Percentiles rank a stretch among this genome's conserved stretches.
phyloP scores from a whole-genome alignment of 305 asterid species.

The Fraxinus nigra region DNA sequence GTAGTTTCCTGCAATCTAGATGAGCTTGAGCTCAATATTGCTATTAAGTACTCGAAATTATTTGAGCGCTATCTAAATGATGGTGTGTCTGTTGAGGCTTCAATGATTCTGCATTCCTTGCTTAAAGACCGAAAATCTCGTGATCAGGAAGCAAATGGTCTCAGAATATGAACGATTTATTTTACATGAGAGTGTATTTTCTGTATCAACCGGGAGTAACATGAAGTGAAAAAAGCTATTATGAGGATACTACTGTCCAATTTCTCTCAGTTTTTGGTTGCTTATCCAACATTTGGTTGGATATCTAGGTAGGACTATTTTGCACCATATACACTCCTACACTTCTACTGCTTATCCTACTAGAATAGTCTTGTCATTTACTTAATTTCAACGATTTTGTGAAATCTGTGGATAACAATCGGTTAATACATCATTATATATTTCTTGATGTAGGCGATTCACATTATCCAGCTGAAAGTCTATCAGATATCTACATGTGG shows the following conservation, averaged over 20 bases:
- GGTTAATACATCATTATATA: background rate
- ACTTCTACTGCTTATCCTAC: background rate
- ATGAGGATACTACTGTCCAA: background rate
- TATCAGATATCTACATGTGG: background rate
- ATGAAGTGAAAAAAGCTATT: background rate
- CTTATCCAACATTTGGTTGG: background rate
- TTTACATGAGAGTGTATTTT: background rate
- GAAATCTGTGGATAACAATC: background rate
- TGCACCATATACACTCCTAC: background rate
- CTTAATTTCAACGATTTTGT: background rate
- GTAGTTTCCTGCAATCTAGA: constrained; percentile 40
- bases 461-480: background rate
- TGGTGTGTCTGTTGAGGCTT: constrained; percentile 48
- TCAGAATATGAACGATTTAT: constrained; percentile 12
- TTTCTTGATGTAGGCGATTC: constrained; percentile 14
- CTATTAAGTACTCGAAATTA: constrained; percentile 48
- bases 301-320: constrained; percentile 6
- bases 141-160: constrained; percentile 20
- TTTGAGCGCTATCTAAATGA: constrained; percentile 47
- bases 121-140: constrained; percentile 32
- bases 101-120: constrained; percentile 56
- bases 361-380: background rate
- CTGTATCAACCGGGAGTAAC: background rate
- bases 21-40: constrained; percentile 43
- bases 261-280: background rate